A percentile compares a stretch with the other conserved stretches of the same genome.
Evolutionary conservation across 225 moss, liverwort and hornwort species (phyloP).

Genomic region (Polytrichum commune): DNA sequence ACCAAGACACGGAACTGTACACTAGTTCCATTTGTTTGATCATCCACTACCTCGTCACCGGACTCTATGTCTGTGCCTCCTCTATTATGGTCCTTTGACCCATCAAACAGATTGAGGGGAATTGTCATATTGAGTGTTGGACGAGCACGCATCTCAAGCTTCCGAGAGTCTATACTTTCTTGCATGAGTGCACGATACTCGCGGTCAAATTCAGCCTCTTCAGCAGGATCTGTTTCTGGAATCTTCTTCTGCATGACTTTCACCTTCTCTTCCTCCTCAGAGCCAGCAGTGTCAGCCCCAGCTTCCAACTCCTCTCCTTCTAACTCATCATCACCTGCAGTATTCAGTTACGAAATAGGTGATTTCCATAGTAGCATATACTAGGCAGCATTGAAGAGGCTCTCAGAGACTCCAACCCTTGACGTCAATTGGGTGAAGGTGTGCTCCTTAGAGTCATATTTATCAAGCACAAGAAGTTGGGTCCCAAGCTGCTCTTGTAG

Average conservation of each 20-base stretch:
- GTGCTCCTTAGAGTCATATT: too few relatives aligned
- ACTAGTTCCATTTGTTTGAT: constrained; percentile 68
- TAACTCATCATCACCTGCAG: constrained; percentile 74
- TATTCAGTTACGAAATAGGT: background rate
- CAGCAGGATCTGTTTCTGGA: constrained; percentile 84
- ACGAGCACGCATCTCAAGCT: constrained; percentile 93
- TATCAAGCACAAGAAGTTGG: too few relatives aligned
- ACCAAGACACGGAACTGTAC: constrained; percentile 93
- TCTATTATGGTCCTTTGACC: constrained; percentile 84
- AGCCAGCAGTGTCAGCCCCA: constrained; percentile 75
- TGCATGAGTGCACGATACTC: constrained; percentile 95
- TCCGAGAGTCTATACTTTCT: constrained; percentile 93
- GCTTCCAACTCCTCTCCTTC: constrained; percentile 80
- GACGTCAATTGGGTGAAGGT: too few relatives aligned
- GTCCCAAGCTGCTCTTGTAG: too few relatives aligned
- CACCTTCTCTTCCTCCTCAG: constrained; percentile 94
- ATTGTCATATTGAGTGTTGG: constrained; percentile 97
- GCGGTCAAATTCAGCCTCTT: constrained; percentile 94
- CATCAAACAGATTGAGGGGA: constrained; percentile 89
- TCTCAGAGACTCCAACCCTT: too few relatives aligned
- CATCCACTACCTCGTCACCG: constrained; percentile 83
- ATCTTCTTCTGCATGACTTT: constrained; percentile 92
- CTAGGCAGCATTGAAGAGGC: too few relatives aligned
- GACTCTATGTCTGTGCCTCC: constrained; percentile 85
- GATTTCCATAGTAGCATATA: background rate